A percentile compares a stretch with the other conserved stretches of the same genome.
Conservation (phyloP, 352 stramenopile species). For the Globisporangium irregulare region DNA sequence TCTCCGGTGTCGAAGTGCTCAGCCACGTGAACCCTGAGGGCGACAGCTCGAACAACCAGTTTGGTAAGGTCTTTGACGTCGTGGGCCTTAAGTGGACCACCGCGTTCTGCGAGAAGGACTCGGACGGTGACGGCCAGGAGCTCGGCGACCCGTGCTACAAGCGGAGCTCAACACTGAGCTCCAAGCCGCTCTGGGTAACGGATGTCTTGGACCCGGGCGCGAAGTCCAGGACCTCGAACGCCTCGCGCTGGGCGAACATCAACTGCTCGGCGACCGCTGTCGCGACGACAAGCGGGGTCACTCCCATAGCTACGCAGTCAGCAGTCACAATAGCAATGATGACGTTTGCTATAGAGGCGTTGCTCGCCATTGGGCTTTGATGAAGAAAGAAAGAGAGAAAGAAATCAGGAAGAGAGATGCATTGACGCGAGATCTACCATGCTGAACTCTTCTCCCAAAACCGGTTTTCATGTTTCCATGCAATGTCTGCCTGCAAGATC, state of each 20-base stretch:
- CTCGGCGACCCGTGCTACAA: constrained; percentile 53
- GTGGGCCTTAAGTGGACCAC: constrained; percentile 33
- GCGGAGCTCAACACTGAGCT: constrained; percentile 4
- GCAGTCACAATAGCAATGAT: too few relatives aligned
- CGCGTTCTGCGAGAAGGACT: constrained; percentile 30
- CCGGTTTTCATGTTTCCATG: too few relatives aligned
- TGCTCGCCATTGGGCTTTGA: too few relatives aligned
- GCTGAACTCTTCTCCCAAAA: too few relatives aligned
- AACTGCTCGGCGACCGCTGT: neutral
- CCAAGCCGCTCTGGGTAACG: constrained; percentile 9
- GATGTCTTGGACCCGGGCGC: constrained; percentile 28
- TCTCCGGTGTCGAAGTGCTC: constrained; percentile 24
- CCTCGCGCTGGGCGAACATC: constrained; percentile 22
- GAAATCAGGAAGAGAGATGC: too few relatives aligned
- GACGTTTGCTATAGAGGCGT: too few relatives aligned
- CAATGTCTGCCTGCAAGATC: too few relatives aligned
- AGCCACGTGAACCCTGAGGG: constrained; percentile 26
- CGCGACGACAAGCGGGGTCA: too few relatives aligned
- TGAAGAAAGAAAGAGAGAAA: too few relatives aligned
- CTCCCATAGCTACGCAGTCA: too few relatives aligned
- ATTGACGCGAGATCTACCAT: too few relatives aligned
- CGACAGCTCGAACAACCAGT: constrained; percentile 27
- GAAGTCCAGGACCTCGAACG: constrained; percentile 21
- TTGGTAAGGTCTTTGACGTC: constrained; percentile 32
- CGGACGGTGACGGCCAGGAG: constrained; percentile 48